Evolutionary conservation across 2,329 filamentous ascomycete genomes (phyloP), one percentile per base, ranked within the genome.

Genomic region (Penicillium paneum): DNA sequence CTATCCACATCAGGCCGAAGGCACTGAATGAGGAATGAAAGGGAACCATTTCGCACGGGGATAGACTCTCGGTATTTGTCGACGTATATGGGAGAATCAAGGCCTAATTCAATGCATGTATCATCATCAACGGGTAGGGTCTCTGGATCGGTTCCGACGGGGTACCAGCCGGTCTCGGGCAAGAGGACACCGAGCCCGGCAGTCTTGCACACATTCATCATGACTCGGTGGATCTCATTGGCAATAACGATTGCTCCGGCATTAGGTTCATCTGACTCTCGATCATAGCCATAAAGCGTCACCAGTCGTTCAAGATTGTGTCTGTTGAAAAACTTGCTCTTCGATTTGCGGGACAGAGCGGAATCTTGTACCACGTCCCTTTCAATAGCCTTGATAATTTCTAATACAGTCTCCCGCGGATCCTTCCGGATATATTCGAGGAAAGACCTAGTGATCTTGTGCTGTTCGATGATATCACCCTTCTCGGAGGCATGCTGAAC

Each of bases 1-100:
- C 84, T 80, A 72, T 86, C 91, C 29, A 89, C 87, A 79, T 95
- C 93, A 7, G 94, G 93, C 7, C 90, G 86, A 50, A 99, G 79
- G 40, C 81, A 87, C 60, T 89, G 85, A 1, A 90, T 80, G 60
- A 97, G 91, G 34, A 90, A 85, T 13, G 90, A 87, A 3, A 99
- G 76, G 0, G 86, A 86, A 31, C 84, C 82, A 68, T 97, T 97
- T 54, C 88, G 86, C 5, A 97, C 84, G 15, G 88, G 87, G 7
- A 91, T 78, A 1, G 86, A 81, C 11, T 84, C 78, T 39, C 77
- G 79, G 64, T 85, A 90, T 57, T 82, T 85, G 62, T 88, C 84
- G 64, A 88, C 85, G 75, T 88, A 88, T 5, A 86, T 81, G 8
- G 89, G 79, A 32, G 81, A 85, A 59, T 91, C 89, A 8, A 92